Evolutionary conservation across 352 stramenopile species (phyloP).

Genomic region (Phytophthora sp.): DNA sequence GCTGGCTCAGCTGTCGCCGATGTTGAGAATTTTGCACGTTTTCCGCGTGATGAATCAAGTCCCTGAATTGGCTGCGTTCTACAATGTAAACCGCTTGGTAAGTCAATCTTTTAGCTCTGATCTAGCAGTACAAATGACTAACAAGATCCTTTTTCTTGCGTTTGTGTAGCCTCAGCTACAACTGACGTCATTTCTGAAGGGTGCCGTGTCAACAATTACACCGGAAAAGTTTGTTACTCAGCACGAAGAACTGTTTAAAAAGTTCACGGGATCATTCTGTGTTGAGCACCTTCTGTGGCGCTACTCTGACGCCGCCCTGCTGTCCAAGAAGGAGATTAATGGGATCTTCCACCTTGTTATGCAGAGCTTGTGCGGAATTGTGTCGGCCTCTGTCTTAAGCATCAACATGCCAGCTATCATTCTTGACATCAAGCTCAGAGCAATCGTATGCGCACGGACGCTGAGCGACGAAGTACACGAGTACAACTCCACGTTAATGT

Average conservation of each 20-base stretch:
- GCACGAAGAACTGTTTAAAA: slow-evolving; percentile 85
- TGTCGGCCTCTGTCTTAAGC: slow-evolving; percentile 66
- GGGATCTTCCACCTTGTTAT: slow-evolving; percentile 79
- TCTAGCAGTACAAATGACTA: too few species aligned
- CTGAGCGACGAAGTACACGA: slow-evolving; percentile 78
- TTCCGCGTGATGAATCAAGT: slow-evolving; percentile 80
- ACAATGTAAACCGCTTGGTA: slow-evolving; percentile 83
- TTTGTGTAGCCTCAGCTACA: slow-evolving; percentile 70
- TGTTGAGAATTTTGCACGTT: slow-evolving; percentile 77
- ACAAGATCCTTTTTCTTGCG: too few species aligned
- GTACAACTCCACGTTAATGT: slow-evolving; percentile 69
- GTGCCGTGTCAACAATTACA: slow-evolving; percentile 73
- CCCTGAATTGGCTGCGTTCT: slow-evolving; percentile 72
- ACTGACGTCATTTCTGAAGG: slow-evolving; percentile 71
- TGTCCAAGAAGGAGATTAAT: slow-evolving; percentile 86
- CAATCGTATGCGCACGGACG: slow-evolving; percentile 62
- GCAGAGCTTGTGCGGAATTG: slow-evolving; percentile 76
- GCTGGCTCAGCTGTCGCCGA: slow-evolving; percentile 64
- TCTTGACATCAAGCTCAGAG: slow-evolving; percentile 71
- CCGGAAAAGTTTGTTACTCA: slow-evolving; percentile 76
- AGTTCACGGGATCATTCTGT: slow-evolving; percentile 74
- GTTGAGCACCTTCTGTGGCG: slow-evolving; percentile 77
- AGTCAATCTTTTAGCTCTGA: too few species aligned
- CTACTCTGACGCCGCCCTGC: slow-evolving; percentile 70
- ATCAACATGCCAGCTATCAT: slow-evolving; percentile 62